Percentiles rank a stretch among this genome's conserved stretches.
Evolutionary conservation across 345 rosid genomes (phyloP).

Genomic region (Rubroshorea leprosula): DNA sequence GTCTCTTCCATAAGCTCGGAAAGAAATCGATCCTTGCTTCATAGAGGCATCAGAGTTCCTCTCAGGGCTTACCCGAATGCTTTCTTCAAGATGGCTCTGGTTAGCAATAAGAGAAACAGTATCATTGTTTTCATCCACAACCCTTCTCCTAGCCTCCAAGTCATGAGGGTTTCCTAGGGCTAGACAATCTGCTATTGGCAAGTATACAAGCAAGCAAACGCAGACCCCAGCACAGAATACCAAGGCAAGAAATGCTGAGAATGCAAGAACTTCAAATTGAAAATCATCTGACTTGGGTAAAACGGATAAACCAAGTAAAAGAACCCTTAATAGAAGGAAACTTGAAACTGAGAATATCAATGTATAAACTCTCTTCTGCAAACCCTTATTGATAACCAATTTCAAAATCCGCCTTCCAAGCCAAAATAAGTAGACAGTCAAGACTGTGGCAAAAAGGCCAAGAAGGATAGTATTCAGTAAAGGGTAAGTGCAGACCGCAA

Average conservation of each 20-base stretch:
- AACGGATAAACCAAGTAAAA: slow-evolving; percentile 78
- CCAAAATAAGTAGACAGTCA: slow-evolving; percentile 81
- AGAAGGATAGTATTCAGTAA: slow-evolving; percentile 73
- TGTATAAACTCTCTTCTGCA: slow-evolving; percentile 84
- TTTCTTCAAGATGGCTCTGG: slow-evolving; percentile 44
- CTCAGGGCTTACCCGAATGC: slow-evolving; percentile 35
- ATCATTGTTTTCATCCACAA: slow-evolving; percentile 44
- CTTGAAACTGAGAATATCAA: slow-evolving; percentile 71
- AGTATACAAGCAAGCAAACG: slow-evolving; percentile 77
- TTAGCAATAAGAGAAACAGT: slow-evolving; percentile 48
- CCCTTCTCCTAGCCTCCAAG: slow-evolving; percentile 52
- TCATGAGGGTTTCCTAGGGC: slow-evolving; percentile 63
- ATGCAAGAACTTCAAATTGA: slow-evolving; percentile 71
- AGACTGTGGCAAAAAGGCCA: slow-evolving; percentile 61
- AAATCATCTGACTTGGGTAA: slow-evolving; percentile 58
- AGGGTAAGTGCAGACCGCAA: slow-evolving; percentile 84
- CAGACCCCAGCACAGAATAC: slow-evolving; percentile 65
- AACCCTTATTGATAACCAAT: slow-evolving; percentile 83
- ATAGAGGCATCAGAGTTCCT: slow-evolving; percentile 56
- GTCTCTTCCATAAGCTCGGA: slow-evolving; percentile 40
- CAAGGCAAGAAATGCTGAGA: slow-evolving; percentile 75
- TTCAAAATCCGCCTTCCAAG: slow-evolving; percentile 85
- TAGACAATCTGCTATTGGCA: slow-evolving; percentile 82
- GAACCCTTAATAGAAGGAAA: slow-evolving; percentile 79
- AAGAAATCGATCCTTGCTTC: slow-evolving; percentile 61